Evolutionary conservation across 2,329 filamentous ascomycete genomes (phyloP).

Genomic region (Cladosporium phlei): DNA sequence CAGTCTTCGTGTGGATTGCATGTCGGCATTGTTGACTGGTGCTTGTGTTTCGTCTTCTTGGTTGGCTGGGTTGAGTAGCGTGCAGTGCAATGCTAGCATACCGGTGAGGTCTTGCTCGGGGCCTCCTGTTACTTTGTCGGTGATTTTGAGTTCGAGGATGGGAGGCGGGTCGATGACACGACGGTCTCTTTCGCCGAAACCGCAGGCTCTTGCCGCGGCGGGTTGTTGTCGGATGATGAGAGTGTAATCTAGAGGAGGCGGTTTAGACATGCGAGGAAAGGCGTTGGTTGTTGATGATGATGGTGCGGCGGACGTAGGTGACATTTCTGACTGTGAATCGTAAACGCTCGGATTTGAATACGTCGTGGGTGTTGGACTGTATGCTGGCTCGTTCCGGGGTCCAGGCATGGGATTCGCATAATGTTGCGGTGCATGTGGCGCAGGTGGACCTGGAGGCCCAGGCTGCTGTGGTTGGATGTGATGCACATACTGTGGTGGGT

Average conservation of each 20-base stretch:
- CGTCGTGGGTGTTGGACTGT: constrained; percentile 20
- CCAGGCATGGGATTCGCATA: constrained; percentile 6
- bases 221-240: constrained; percentile 72
- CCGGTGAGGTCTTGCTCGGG: constrained; percentile 61
- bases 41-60: constrained; percentile 58
- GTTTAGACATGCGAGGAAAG: constrained; percentile 14
- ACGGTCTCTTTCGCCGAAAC: constrained; percentile 76
- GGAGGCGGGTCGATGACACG: constrained; percentile 79
- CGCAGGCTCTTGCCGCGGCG: constrained; percentile 70
- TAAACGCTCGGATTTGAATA: constrained; percentile 17
- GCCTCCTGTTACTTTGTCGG: constrained; percentile 52
- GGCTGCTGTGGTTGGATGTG: constrained; percentile 16
- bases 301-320: neutral
- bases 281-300: neutral
- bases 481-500: constrained; percentile 11
- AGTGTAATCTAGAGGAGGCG: constrained; percentile 36
- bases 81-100: constrained; percentile 59
- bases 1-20: constrained; percentile 64
- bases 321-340: constrained; percentile 15
- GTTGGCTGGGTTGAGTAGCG: constrained; percentile 66
- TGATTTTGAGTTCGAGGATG: constrained; percentile 68
- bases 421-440: constrained; percentile 6
- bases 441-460: constrained; percentile 13
- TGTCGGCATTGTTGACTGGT: constrained; percentile 45
- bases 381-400: neutral